Percentiles rank a stretch among this genome's conserved stretches.
phyloP scores from a whole-genome alignment of 768 basidiomycete genomes.

The Boletus barrowsii region DNA sequence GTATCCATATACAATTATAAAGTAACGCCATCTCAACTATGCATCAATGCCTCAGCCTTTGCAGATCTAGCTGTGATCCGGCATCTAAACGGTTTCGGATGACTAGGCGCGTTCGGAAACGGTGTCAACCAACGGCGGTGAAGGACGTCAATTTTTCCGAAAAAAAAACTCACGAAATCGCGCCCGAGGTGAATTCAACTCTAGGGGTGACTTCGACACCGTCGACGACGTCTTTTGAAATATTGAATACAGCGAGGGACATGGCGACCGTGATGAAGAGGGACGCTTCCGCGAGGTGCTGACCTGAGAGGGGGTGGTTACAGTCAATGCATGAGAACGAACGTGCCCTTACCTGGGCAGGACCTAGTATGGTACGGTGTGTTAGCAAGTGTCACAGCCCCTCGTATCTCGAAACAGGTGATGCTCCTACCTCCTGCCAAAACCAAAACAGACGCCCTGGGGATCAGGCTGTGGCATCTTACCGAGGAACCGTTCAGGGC shows the following conservation, averaged over 20 bases:
- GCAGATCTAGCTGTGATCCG: conserved; percentile 51
- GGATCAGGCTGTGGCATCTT: conserved; percentile 19
- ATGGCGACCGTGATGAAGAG: conserved; percentile 29
- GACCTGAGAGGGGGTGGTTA: conserved; percentile 14
- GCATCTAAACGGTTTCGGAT: conserved; percentile 57
- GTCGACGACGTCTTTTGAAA: conserved; percentile 41
- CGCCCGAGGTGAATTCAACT: conserved; percentile 40
- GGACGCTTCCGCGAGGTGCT: conserved; percentile 26
- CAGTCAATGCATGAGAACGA: background rate
- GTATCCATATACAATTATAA: too few relatives aligned
- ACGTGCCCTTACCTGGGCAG: conserved; percentile 15
- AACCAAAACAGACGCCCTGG: conserved; percentile 23
- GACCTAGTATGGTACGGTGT: conserved; percentile 1
- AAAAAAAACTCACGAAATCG: conserved; percentile 38
- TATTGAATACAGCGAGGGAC: conserved; percentile 46
- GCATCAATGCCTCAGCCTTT: conserved; percentile 28
- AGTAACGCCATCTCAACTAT: background rate
- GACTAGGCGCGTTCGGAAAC: conserved; percentile 17
- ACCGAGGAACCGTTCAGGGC: conserved; percentile 35
- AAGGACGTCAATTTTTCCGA: too few relatives aligned
- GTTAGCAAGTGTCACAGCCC: too few relatives aligned
- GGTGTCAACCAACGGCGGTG: background rate
- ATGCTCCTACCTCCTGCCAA: conserved; percentile 25
- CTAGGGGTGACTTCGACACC: conserved; percentile 43
- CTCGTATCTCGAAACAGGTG: too few relatives aligned